Conservation (phyloP, 768 basidiomycete species). For the Hydnomerulius pinastri region DNA sequence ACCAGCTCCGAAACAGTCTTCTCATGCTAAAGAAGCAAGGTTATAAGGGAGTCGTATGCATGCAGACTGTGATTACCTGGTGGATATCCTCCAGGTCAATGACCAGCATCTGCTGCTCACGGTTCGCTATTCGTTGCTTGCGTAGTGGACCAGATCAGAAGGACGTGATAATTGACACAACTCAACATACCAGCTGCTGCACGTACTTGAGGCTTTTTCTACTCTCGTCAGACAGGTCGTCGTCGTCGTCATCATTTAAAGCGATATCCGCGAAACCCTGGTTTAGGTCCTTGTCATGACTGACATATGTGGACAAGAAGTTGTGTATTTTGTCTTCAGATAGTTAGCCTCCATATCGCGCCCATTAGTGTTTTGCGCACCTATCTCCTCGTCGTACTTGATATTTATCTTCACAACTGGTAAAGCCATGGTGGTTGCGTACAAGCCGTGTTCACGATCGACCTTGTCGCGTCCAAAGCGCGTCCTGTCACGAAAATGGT, state of each 20-base stretch:
- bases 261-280: slow-evolving; percentile 70
- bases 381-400: slow-evolving; percentile 73
- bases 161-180: slow-evolving; percentile 21
- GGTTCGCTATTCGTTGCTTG: slow-evolving; percentile 91
- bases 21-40: slow-evolving; percentile 52
- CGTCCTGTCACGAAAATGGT: slow-evolving; percentile 28
- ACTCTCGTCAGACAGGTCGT: slow-evolving; percentile 34
- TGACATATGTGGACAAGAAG: slow-evolving; percentile 72
- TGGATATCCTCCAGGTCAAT: slow-evolving; percentile 89
- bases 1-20: slow-evolving; percentile 75
- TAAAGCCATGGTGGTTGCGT: slow-evolving; percentile 59
- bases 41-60: slow-evolving; percentile 11
- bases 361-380: slow-evolving; percentile 33
- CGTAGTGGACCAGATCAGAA: slow-evolving; percentile 15
- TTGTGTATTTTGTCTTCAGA: slow-evolving; percentile 62
- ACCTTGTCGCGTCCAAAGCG: slow-evolving; percentile 23
- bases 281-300: slow-evolving; percentile 64
- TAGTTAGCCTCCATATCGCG: slow-evolving; percentile 3
- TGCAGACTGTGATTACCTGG: slow-evolving; percentile 44
- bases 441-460: slow-evolving; percentile 10
- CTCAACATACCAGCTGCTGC: slow-evolving; percentile 68
- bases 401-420: slow-evolving; percentile 60
- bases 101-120: slow-evolving; percentile 86
- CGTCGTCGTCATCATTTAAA: slow-evolving; percentile 52
- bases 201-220: slow-evolving; percentile 71